Conservation (phyloP, 345 rosid species). For the Salix viminalis region DNA sequence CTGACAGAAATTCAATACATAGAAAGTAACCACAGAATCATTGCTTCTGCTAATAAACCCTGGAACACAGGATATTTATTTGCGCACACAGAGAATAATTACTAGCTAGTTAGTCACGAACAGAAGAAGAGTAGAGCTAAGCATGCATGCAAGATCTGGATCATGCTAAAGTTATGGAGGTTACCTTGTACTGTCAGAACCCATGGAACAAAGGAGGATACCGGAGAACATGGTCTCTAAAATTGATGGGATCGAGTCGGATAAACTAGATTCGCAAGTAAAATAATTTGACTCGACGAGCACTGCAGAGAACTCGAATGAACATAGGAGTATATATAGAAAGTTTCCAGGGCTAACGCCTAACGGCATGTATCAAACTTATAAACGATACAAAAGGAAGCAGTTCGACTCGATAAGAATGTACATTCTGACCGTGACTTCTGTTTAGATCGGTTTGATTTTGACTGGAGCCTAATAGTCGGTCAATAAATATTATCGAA, state of each 20-base stretch:
- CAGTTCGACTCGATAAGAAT: conserved; percentile 11
- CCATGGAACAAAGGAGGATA: conserved; percentile 49
- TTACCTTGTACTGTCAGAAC: conserved; percentile 45
- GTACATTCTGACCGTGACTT: not conserved
- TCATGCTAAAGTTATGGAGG: not conserved
- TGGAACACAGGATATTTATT: too few species aligned
- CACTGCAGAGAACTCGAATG: not conserved
- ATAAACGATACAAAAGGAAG: conserved; percentile 10
- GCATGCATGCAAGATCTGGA: conserved; percentile 1
- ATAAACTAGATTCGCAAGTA: not conserved
- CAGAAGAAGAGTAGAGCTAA: not conserved
- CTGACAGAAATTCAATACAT: too few species aligned
- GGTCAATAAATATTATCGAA: not conserved
- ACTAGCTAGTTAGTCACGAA: too few species aligned
- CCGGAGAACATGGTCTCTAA: conserved; percentile 42
- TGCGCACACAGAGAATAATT: too few species aligned
- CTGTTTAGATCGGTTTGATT: not conserved
- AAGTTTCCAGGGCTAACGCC: not conserved
- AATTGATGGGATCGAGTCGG: not conserved
- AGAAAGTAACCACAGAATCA: too few species aligned
- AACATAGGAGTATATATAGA: not conserved
- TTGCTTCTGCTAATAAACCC: too few species aligned
- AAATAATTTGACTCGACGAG: too few species aligned
- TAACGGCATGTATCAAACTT: not conserved
- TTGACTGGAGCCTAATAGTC: not conserved